Percentiles rank a stretch among this genome's conserved stretches.
phyloP scores from a whole-genome alignment of 371 early-diverging fungal genomes.

The Mucor plumbeus region DNA sequence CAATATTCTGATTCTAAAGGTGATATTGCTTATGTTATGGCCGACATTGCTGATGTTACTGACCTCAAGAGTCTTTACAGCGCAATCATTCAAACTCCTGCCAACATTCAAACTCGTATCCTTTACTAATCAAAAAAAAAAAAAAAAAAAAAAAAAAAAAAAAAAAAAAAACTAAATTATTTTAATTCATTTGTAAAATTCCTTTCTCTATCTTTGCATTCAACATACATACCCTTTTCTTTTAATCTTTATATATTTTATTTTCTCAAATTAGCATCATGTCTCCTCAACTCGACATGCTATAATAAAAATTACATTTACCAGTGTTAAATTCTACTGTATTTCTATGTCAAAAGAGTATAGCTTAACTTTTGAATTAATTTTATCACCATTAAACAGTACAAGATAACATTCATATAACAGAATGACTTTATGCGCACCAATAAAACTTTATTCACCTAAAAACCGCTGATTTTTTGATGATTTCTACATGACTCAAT shows the following conservation, averaged over 20 bases:
- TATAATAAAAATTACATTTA: slow-evolving; percentile 1
- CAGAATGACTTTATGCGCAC: too few relatives aligned
- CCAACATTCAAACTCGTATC: slow-evolving; percentile 83
- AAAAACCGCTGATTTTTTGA: too few relatives aligned
- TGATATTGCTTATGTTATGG: slow-evolving; percentile 92
- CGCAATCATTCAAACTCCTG: slow-evolving; percentile 67
- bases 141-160: too few relatives aligned
- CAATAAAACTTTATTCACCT: too few relatives aligned
- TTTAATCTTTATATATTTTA: not conserved
- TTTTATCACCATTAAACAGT: too few relatives aligned
- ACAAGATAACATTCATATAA: too few relatives aligned
- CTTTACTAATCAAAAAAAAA: slow-evolving; percentile 60
- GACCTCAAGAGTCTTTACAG: slow-evolving; percentile 76
- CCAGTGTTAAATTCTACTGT: not conserved
- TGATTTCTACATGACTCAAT: too few relatives aligned
- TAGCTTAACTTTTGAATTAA: too few relatives aligned
- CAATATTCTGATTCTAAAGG: slow-evolving; percentile 95
- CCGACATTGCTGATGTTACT: slow-evolving; percentile 83
- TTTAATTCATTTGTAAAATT: slow-evolving; percentile 1
- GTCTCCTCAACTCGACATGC: slow-evolving; percentile 16
- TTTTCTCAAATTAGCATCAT: not conserved
- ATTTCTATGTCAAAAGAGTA: too few relatives aligned
- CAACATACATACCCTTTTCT: slow-evolving; percentile 17
- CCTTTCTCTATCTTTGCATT: slow-evolving; percentile 6
- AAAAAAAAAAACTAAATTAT: too few relatives aligned